Conservation (phyloP, 805 yeast genomes). For the Cyberlindnera petersonii region DNA sequence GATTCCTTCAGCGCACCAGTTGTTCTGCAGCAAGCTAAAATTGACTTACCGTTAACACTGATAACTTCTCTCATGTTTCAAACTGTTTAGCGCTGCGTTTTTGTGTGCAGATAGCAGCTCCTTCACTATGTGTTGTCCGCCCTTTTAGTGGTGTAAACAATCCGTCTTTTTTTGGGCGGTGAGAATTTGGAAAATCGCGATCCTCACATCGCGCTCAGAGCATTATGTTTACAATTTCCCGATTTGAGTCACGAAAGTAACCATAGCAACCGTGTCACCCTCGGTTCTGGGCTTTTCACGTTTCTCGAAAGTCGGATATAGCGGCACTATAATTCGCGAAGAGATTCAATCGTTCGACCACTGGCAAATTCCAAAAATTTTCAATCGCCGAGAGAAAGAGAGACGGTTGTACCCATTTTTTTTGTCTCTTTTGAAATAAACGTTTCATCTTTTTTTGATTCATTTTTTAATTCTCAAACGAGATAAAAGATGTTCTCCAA, state of each 20-base stretch:
- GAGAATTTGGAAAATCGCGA: slow-evolving; percentile 18
- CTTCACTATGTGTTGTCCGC: slow-evolving; percentile 1
- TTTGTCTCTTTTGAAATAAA: too few relatives aligned
- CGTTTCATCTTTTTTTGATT: too few relatives aligned
- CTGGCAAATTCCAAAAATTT: too few relatives aligned
- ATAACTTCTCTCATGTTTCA: slow-evolving; percentile 81
- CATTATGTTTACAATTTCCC: slow-evolving; percentile 26
- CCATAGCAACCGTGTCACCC: slow-evolving; percentile 2
- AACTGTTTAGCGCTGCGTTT: slow-evolving; percentile 6
- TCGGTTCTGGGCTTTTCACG: neutral
- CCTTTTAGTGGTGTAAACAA: slow-evolving; percentile 20
- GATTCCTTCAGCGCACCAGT: neutral
- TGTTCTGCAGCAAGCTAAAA: slow-evolving; percentile 1
- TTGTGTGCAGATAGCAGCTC: slow-evolving; percentile 4
- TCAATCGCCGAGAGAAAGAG: too few relatives aligned
- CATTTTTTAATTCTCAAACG: too few relatives aligned
- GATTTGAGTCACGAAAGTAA: slow-evolving; percentile 10
- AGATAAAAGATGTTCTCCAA: slow-evolving; percentile 10
- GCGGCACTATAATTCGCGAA: too few relatives aligned
- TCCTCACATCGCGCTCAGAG: slow-evolving; percentile 7
- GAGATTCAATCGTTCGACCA: too few relatives aligned
- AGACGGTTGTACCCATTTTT: too few relatives aligned
- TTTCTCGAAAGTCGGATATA: neutral
- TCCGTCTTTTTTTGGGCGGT: slow-evolving; percentile 17
- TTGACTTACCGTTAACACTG: slow-evolving; percentile 74